These are phyloP conservation scores for Coemansia sp. DNA, from an alignment of 192 early-diverging fungal genomes.

Conservation along the genomic window DNA sequence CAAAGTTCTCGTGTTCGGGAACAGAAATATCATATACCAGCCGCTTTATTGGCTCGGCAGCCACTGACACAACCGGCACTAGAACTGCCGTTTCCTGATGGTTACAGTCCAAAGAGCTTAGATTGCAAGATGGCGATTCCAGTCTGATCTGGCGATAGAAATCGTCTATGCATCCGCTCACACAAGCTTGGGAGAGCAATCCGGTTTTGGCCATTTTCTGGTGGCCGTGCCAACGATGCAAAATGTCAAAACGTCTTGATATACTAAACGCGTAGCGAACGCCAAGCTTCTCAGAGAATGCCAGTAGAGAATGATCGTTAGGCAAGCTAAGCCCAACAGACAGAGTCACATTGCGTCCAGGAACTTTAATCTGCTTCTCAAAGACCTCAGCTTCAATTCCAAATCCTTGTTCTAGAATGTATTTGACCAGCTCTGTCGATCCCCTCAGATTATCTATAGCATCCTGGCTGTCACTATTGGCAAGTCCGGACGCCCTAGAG, in stretches of 20 bases:
- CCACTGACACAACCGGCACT: constrained; percentile 22
- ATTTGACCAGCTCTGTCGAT: constrained; percentile 11
- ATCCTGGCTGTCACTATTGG: neutral
- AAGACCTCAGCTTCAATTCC: constrained; percentile 1
- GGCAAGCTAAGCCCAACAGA: constrained; percentile 15
- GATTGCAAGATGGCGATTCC: neutral
- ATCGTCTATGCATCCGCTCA: constrained; percentile 9
- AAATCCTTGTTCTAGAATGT: constrained; percentile 8
- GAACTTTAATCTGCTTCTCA: neutral
- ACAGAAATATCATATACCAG: constrained; percentile 57
- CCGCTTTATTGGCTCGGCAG: constrained; percentile 6
- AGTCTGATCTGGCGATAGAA: constrained; percentile 18
- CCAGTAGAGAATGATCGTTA: constrained; percentile 6
- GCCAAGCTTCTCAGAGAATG: constrained; percentile 35
- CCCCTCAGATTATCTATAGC: neutral
- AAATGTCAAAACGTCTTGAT: constrained; percentile 18
- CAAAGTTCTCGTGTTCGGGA: constrained; percentile 55
- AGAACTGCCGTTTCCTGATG: constrained; percentile 24
- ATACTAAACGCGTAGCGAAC: constrained; percentile 39
- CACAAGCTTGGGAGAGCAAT: neutral
- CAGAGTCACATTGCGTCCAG: neutral
- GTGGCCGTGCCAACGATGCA: constrained; percentile 43
- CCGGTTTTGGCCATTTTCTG: neutral
- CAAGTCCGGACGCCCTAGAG: neutral
- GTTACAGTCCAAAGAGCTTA: neutral